phyloP scores from a whole-genome alignment of 805 yeast species.

The Lipomyces yamadae region DNA sequence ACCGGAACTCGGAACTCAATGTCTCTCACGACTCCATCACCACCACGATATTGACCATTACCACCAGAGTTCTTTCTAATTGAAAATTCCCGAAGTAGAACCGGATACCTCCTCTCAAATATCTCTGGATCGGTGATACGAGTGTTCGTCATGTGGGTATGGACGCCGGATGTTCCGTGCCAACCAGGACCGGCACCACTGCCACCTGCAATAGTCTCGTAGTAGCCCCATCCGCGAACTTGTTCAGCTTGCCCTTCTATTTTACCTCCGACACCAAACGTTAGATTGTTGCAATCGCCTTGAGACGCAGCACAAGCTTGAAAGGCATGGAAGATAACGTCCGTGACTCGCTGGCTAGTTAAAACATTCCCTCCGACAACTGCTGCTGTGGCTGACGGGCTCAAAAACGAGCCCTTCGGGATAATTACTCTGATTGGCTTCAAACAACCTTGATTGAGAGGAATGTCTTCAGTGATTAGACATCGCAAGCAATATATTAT shows the following conservation, averaged over 20 bases:
- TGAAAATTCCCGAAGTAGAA: constrained; percentile 70
- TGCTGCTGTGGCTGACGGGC: constrained; percentile 85
- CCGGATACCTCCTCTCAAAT: constrained; percentile 87
- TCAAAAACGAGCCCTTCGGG: constrained; percentile 65
- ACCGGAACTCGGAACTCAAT: constrained; percentile 74
- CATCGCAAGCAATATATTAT: constrained; percentile 85
- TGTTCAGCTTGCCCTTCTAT: constrained; percentile 47
- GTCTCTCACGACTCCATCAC: constrained; percentile 85
- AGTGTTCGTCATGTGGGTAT: constrained; percentile 92
- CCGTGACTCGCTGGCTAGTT: constrained; percentile 92
- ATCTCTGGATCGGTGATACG: constrained; percentile 90
- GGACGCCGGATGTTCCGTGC: constrained; percentile 89
- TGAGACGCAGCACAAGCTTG: constrained; percentile 92
- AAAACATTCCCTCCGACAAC: constrained; percentile 95
- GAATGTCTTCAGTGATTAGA: constrained; percentile 83
- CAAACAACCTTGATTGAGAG: constrained; percentile 91
- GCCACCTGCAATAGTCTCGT: constrained; percentile 86
- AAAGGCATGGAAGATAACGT: constrained; percentile 84
- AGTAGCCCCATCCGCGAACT: constrained; percentile 39
- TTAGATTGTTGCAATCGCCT: constrained; percentile 92
- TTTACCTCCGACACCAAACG: constrained; percentile 82
- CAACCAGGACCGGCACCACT: constrained; percentile 89
- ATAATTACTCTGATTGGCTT: constrained; percentile 71
- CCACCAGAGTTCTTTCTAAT: constrained; percentile 83
- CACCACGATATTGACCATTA: constrained; percentile 70